Evolutionary conservation across 2,329 filamentous ascomycete species (phyloP).

Genomic region (Neonectria faginata): DNA sequence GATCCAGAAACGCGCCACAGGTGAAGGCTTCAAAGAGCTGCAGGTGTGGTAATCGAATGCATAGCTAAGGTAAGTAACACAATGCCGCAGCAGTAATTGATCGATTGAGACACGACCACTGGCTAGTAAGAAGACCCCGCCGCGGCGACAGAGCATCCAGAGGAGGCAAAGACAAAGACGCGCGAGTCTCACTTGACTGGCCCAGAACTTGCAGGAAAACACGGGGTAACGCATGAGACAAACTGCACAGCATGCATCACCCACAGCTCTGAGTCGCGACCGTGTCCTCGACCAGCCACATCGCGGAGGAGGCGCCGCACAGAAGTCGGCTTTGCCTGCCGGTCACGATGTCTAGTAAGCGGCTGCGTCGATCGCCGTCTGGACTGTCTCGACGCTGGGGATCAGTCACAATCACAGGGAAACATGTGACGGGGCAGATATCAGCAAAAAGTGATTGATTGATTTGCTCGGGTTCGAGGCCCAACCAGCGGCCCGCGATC

Average conservation of each 20-base stretch:
- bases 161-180: not conserved
- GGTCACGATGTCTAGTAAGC: not conserved
- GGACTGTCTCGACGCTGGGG: not conserved
- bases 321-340: not conserved
- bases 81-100: not conserved
- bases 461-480: not conserved
- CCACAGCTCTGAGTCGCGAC: slow-evolving; percentile 1
- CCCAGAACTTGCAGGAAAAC: slow-evolving; percentile 2
- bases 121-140: not conserved
- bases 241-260: not conserved
- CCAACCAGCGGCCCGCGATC: not conserved
- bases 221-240: slow-evolving; percentile 8
- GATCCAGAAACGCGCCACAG: not conserved
- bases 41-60: not conserved
- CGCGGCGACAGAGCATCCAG: not conserved
- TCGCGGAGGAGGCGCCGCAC: not conserved
- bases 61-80: not conserved
- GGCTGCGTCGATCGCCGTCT: not conserved
- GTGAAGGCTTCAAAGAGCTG: not conserved
- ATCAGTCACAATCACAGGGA: not conserved
- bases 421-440: not conserved
- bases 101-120: not conserved
- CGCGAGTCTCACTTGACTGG: not conserved
- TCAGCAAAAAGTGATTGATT: not conserved
- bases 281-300: not conserved